Conservation (phyloP, 129 eudicot species). For the Arctium lappa region DNA sequence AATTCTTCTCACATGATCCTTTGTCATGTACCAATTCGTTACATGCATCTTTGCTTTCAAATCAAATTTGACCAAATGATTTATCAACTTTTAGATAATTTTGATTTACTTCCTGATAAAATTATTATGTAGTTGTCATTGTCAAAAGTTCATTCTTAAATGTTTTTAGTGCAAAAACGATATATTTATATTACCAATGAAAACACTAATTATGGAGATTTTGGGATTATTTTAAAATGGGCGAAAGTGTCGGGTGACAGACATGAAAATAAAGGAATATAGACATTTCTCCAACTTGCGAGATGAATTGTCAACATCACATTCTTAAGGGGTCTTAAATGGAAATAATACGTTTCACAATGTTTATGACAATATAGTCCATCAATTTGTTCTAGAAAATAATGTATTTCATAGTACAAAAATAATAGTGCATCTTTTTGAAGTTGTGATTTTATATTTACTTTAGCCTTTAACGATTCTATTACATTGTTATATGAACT, state of each 20-base stretch:
- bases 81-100: not conserved
- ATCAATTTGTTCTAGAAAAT: conserved; percentile 5
- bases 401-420: not conserved
- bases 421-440: not conserved
- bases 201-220: not conserved
- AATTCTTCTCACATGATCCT: too few species aligned
- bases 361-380: conserved; percentile 9
- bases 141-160: not conserved
- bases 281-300: conserved; percentile 22
- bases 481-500: not conserved
- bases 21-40: too few species aligned
- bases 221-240: not conserved
- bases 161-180: not conserved
- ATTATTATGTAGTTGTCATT: not conserved
- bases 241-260: not conserved
- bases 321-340: conserved; percentile 9
- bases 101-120: not conserved
- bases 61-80: not conserved
- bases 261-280: conserved; percentile 11
- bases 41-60: too few species aligned
- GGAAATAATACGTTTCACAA: not conserved
- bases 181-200: not conserved
- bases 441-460: not conserved
- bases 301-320: conserved; percentile 29
- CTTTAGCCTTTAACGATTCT: not conserved